Evolutionary conservation across 805 yeast species (phyloP).

Genomic region (Cyberlindnera samutprakarnensis): DNA sequence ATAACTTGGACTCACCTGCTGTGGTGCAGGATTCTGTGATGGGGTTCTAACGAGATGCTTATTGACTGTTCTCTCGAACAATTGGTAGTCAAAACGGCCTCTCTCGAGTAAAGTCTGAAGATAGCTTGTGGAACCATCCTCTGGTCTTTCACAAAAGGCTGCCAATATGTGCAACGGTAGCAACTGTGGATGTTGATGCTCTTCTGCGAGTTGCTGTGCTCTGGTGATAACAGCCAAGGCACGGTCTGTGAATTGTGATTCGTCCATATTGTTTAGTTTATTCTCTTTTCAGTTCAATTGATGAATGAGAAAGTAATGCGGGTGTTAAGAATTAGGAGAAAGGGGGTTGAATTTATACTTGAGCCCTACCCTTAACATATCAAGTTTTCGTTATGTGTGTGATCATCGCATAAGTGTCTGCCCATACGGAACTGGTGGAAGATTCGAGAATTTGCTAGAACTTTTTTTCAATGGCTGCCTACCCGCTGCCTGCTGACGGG

Average conservation of each 20-base stretch:
- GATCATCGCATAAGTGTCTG: too few relatives aligned
- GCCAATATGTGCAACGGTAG: slow-evolving; percentile 87
- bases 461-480: too few relatives aligned
- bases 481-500: too few relatives aligned
- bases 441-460: too few relatives aligned
- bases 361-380: too few relatives aligned
- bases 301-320: too few relatives aligned
- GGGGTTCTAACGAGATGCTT: slow-evolving; percentile 78
- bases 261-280: slow-evolving; percentile 27
- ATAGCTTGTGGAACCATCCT: slow-evolving; percentile 53
- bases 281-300: too few relatives aligned
- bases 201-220: slow-evolving; percentile 78
- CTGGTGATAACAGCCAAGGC: slow-evolving; percentile 75
- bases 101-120: slow-evolving; percentile 77
- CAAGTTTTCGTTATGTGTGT: too few relatives aligned
- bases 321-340: too few relatives aligned
- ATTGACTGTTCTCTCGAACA: slow-evolving; percentile 74
- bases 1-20: slow-evolving; percentile 66
- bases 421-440: too few relatives aligned
- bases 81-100: slow-evolving; percentile 82
- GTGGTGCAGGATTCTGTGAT: slow-evolving; percentile 83
- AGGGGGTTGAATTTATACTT: too few relatives aligned
- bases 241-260: slow-evolving; percentile 84
- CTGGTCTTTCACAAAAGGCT: slow-evolving; percentile 67
- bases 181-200: slow-evolving; percentile 76